Conservation (phyloP, 352 stramenopile genomes). For the Globisporangium parvum region DNA sequence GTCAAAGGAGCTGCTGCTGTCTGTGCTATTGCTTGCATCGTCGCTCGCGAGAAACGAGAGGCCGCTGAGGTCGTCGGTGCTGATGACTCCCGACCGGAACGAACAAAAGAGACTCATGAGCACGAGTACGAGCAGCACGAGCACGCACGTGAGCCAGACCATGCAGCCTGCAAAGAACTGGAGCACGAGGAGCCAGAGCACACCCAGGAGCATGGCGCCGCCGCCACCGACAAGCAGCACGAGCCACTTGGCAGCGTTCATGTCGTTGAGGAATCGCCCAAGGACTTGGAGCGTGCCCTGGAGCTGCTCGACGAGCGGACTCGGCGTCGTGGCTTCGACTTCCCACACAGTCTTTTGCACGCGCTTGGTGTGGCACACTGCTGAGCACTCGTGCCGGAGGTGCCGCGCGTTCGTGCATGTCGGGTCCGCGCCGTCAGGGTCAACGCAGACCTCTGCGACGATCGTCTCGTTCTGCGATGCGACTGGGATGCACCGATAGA, state of each 20-base stretch:
- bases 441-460: conserved; percentile 48
- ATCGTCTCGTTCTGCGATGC: conserved; percentile 58
- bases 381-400: conserved; percentile 23
- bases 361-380: conserved; percentile 59
- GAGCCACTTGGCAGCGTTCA: conserved; percentile 48
- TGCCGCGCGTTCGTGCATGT: conserved; percentile 38
- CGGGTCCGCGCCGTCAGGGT: conserved; percentile 49
- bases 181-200: conserved; percentile 72
- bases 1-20: conserved; percentile 16
- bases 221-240: conserved; percentile 50
- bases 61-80: conserved; percentile 19
- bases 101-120: conserved; percentile 77
- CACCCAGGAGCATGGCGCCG: conserved; percentile 44
- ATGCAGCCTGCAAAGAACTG: conserved; percentile 71
- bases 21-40: conserved; percentile 3
- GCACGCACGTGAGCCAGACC: conserved; percentile 74
- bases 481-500: conserved; percentile 77
- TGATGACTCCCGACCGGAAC: conserved; percentile 57
- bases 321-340: conserved; percentile 43
- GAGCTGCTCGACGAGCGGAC: conserved; percentile 66
- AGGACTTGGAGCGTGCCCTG: conserved; percentile 55
- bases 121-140: conserved; percentile 54
- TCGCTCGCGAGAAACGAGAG: conserved; percentile 45
- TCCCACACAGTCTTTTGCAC: conserved; percentile 62
- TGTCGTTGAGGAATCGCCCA: conserved; percentile 68